Evolutionary conservation across 371 early-diverging fungal genomes (phyloP).

Genomic region (Mortierella sp.): DNA sequence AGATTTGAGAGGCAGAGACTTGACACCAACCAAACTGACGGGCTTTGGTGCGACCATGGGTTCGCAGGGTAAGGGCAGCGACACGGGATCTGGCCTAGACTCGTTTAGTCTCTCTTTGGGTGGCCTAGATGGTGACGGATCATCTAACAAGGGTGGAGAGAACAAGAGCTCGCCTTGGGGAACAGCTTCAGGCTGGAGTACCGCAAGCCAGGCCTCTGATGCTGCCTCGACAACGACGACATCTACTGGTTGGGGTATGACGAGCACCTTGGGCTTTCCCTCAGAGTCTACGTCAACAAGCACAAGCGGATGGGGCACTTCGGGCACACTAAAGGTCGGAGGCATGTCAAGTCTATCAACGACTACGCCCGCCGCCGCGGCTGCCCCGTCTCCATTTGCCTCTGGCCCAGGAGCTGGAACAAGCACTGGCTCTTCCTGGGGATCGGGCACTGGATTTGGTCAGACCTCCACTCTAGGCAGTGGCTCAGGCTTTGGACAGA

Average conservation of each 20-base stretch:
- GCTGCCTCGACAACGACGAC: too few relatives aligned
- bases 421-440: conserved; percentile 18
- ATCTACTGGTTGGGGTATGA: too few relatives aligned
- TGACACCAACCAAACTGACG: conserved; percentile 4
- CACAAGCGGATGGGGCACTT: conserved; percentile 9
- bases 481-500: conserved; percentile 14
- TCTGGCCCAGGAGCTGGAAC: conserved; percentile 10
- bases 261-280: too few relatives aligned
- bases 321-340: neutral
- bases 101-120: conserved; percentile 45
- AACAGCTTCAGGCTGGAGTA: conserved; percentile 4
- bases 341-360: neutral
- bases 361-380: neutral
- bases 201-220: too few relatives aligned
- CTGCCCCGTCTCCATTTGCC: conserved; percentile 1
- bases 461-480: conserved; percentile 23
- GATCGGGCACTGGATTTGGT: conserved; percentile 25
- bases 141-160: conserved; percentile 28
- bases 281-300: conserved; percentile 16
- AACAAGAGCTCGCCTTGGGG: conserved; percentile 28
- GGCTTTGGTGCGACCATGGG: conserved; percentile 22
- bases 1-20: conserved; percentile 9
- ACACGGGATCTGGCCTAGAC: conserved; percentile 22
- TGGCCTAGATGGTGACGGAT: conserved; percentile 14
- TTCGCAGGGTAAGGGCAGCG: neutral